These are phyloP conservation scores for Aspergillus terreus DNA, from an alignment of 2,329 filamentous ascomycete species.

Conservation along the genomic window DNA sequence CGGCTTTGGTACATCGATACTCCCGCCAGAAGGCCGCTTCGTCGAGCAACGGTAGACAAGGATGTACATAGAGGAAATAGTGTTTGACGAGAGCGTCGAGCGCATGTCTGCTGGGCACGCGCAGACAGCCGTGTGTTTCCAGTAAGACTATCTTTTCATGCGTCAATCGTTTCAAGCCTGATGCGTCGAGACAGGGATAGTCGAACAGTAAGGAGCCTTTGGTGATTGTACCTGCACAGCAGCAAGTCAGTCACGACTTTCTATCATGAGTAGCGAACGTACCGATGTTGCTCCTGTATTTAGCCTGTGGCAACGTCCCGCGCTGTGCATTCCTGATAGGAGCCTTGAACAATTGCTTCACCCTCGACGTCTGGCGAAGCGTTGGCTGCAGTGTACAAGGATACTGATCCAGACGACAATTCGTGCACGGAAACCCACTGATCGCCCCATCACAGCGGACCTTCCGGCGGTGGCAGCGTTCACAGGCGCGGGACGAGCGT, in stretches of 20 bases:
- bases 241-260: not conserved
- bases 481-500: constrained; percentile 11
- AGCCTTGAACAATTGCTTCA: constrained; percentile 1
- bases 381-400: constrained; percentile 6
- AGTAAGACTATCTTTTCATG: constrained; percentile 3
- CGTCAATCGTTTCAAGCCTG: not conserved
- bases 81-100: constrained; percentile 11
- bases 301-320: not conserved
- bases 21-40: constrained; percentile 11
- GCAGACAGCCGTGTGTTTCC: constrained; percentile 5
- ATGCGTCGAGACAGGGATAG: constrained; percentile 3
- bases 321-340: not conserved
- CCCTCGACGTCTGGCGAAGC: not conserved
- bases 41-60: constrained; percentile 11
- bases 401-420: constrained; percentile 11
- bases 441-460: constrained; percentile 13
- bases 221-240: not conserved
- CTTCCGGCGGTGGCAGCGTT: constrained; percentile 11
- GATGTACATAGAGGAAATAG: constrained; percentile 15
- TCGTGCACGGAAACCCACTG: constrained; percentile 14
- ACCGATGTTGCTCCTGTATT: not conserved
- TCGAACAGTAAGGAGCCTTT: not conserved
- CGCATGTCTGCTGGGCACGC: constrained; percentile 6
- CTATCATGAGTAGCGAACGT: not conserved
- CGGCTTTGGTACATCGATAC: constrained; percentile 1